Base-by-base conservation (phyloP, 805 yeast genomes). In the Zygosaccharomyces rouxii region DNA sequence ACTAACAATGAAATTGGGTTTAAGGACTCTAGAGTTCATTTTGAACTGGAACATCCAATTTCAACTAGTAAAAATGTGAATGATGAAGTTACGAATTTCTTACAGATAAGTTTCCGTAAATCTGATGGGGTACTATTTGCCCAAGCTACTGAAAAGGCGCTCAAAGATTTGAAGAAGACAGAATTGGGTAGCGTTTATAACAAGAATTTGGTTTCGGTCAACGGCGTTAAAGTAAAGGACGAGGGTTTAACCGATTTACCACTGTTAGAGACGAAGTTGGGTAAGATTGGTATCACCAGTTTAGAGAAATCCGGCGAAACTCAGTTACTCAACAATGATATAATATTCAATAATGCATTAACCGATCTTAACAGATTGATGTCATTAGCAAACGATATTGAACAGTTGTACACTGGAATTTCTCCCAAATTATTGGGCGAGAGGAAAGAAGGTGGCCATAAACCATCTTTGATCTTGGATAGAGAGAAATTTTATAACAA, bases 351-450 rank as follows among this genome's bases (percentile, higher is more conserved):
- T 30, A 76, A 76, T 38, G 89, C 97, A 0, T 67, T 90, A 35
- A 83, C 81, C 38, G 97, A 89, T 64, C 68, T 90, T 40, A 83
- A 85, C 52, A 82, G 83, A 38, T 70, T 89, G 45, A 83, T 87
- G 83, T 74, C 79, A n/a, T 78, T 86, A 55, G 95, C 90, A 2
- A 79, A 79, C 54, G 90, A 89, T 50, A 75, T 90, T 44, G 77
- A 84, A 19, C 68, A 71, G 31, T 64, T 89, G 25, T 83, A 77
- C 19, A 65, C 67, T 42, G 56, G 64, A 3, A 62, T 69, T 49
- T 69, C 68, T 7, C 50, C 56, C n/a, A 46, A 46, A 26, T 30
- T 48, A 16, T 42, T 48, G 44, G 47, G 49, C 3, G 48, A 33
- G 2, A 39, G 28, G 14, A 48, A n/a, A 22, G 44, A 55, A 53